Evolutionary conservation across 768 basidiomycete species (phyloP).

Genomic region (Serendipita sp.): DNA sequence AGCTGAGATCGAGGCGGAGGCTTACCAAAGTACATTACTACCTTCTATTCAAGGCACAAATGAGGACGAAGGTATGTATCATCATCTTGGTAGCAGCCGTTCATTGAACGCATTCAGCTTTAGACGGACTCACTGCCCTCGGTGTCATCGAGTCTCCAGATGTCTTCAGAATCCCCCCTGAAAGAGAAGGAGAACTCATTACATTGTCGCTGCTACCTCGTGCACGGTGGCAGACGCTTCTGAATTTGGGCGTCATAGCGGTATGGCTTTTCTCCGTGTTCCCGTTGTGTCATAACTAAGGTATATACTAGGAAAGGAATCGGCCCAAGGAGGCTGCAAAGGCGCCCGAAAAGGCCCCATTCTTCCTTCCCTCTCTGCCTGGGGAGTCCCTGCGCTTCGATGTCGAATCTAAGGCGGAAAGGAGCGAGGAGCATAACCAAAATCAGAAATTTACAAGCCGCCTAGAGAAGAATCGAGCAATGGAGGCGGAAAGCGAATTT

Average conservation of each 20-base stretch:
- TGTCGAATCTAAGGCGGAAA: slow-evolving; percentile 27
- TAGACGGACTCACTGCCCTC: slow-evolving; percentile 56
- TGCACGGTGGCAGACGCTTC: slow-evolving; percentile 89
- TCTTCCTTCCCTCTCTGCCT: slow-evolving; percentile 87
- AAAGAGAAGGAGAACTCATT: slow-evolving; percentile 79
- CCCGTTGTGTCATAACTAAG: not conserved
- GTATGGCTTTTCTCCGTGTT: slow-evolving; percentile 26
- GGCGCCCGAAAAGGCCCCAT: slow-evolving; percentile 87
- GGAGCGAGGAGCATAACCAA: slow-evolving; percentile 10
- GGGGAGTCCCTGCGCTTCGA: slow-evolving; percentile 78
- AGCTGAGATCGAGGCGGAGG: slow-evolving; percentile 50
- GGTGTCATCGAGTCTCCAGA: slow-evolving; percentile 47
- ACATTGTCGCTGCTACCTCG: slow-evolving; percentile 86
- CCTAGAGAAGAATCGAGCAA: slow-evolving; percentile 34
- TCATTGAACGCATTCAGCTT: slow-evolving; percentile 26
- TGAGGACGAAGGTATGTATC: slow-evolving; percentile 58
- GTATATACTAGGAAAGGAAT: slow-evolving; percentile 61
- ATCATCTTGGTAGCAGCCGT: not conserved
- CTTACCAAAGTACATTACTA: slow-evolving; percentile 37
- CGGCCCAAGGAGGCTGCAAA: slow-evolving; percentile 95
- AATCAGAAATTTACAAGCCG: slow-evolving; percentile 33
- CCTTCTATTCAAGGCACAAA: slow-evolving; percentile 72
- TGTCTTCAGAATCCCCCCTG: slow-evolving; percentile 71
- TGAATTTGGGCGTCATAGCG: slow-evolving; percentile 89
- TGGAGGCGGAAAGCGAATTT: slow-evolving; percentile 51